Percentiles rank a stretch among this genome's conserved stretches.
phyloP scores from a whole-genome alignment of 2,329 filamentous ascomycete species.

The Ophiostoma novo-ulmi region DNA sequence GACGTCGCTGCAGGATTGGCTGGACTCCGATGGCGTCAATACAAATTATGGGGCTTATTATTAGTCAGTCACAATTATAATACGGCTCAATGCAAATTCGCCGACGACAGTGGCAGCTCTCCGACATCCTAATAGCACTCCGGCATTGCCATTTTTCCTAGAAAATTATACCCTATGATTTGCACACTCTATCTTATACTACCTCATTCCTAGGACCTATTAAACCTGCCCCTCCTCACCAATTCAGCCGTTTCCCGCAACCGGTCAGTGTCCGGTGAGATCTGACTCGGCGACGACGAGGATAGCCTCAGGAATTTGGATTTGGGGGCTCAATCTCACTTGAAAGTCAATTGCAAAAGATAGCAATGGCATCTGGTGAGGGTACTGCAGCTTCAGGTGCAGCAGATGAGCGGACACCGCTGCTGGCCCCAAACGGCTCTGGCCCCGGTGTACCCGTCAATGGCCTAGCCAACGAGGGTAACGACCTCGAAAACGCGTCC shows the following conservation, averaged over 20 bases:
- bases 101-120: constrained; percentile 3
- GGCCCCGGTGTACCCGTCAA: background rate
- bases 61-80: background rate
- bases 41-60: background rate
- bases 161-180: background rate
- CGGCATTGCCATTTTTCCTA: background rate
- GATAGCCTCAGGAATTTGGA: background rate
- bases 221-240: background rate
- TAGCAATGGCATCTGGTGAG: background rate
- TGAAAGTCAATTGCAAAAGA: background rate
- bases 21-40: background rate
- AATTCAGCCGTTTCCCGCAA: background rate
- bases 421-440: constrained; percentile 11
- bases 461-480: background rate
- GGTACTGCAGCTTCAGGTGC: background rate
- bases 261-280: background rate
- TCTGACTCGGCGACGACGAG: background rate
- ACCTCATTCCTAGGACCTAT: background rate
- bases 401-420: constrained; percentile 19
- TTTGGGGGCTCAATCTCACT: background rate
- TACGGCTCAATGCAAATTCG: constrained; percentile 3
- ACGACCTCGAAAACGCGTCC: background rate
- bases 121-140: background rate
- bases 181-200: background rate
- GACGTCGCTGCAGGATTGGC: background rate